Percentiles rank a stretch among this genome's conserved stretches.
These are phyloP conservation scores for Xylaria sp. DNA, from an alignment of 2,329 filamentous ascomycete genomes.

Conservation along the genomic window DNA sequence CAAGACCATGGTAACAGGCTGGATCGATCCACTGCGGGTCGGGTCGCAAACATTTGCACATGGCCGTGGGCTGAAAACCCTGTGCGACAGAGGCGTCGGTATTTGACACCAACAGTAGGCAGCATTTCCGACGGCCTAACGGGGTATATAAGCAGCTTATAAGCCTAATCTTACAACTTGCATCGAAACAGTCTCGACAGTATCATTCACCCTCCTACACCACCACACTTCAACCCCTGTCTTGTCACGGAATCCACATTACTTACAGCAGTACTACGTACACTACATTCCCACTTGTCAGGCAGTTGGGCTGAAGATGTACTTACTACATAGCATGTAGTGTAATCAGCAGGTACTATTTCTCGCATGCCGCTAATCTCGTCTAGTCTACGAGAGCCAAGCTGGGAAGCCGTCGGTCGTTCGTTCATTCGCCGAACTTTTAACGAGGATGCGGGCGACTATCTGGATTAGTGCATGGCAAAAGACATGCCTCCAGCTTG, in stretches of 20 bases:
- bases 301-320: slow-evolving; percentile 2
- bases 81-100: slow-evolving; percentile 18
- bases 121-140: neutral
- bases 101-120: slow-evolving; percentile 1
- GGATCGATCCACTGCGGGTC: slow-evolving; percentile 29
- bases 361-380: slow-evolving; percentile 4
- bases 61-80: slow-evolving; percentile 3
- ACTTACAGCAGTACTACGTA: neutral
- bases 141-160: neutral
- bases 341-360: slow-evolving; percentile 8
- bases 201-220: neutral
- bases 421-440: slow-evolving; percentile 11
- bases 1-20: neutral
- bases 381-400: slow-evolving; percentile 8
- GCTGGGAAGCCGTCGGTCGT: slow-evolving; percentile 11
- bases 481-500: neutral
- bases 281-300: neutral
- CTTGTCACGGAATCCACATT: neutral
- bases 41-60: slow-evolving; percentile 12
- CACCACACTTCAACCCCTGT: neutral
- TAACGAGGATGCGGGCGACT: slow-evolving; percentile 13
- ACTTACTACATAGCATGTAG: neutral
- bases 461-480: neutral
- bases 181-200: neutral
- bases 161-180: neutral